phyloP scores from a whole-genome alignment of 1,284 basidiomycete species.

The Ustilago sp. region DNA sequence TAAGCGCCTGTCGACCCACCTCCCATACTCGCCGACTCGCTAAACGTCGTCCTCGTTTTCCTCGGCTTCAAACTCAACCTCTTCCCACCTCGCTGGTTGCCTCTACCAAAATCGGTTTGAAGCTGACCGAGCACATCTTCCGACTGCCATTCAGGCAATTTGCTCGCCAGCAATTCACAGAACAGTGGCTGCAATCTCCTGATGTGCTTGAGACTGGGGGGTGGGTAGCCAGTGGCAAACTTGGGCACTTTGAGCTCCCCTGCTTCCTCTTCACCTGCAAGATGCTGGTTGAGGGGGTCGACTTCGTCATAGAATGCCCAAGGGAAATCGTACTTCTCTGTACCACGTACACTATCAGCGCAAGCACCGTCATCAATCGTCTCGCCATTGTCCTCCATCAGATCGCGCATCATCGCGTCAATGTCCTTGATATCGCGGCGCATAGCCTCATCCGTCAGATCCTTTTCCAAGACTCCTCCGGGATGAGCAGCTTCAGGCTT shows the following conservation, averaged over 20 bases:
- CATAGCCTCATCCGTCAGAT: slow-evolving; percentile 49
- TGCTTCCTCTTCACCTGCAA: slow-evolving; percentile 26
- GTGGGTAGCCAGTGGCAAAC: slow-evolving; percentile 13
- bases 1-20: slow-evolving; percentile 10
- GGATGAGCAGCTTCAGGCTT: slow-evolving; percentile 46
- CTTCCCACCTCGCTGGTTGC: slow-evolving; percentile 2
- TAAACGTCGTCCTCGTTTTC: slow-evolving; percentile 28
- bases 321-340: slow-evolving; percentile 59
- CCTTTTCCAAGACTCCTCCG: slow-evolving; percentile 48
- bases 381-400: slow-evolving; percentile 57
- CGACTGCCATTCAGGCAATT: slow-evolving; percentile 62
- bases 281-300: slow-evolving; percentile 61
- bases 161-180: slow-evolving; percentile 56
- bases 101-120: slow-evolving; percentile 11
- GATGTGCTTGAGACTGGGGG: slow-evolving; percentile 54
- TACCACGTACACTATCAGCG: slow-evolving; percentile 59
- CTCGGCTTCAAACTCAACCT: slow-evolving; percentile 25
- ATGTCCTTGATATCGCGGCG: slow-evolving; percentile 50
- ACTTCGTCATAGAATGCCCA: slow-evolving; percentile 62
- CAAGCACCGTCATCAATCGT: slow-evolving; percentile 57
- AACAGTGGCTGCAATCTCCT: slow-evolving; percentile 60
- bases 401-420: slow-evolving; percentile 57
- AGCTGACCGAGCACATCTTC: slow-evolving; percentile 45
- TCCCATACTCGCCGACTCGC: slow-evolving; percentile 23
- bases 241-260: slow-evolving; percentile 32